A percentile compares a stretch with the other conserved stretches of the same genome.
These are phyloP conservation scores for Septoria linicola DNA, from an alignment of 2,329 filamentous ascomycete genomes.

Conservation along the genomic window DNA sequence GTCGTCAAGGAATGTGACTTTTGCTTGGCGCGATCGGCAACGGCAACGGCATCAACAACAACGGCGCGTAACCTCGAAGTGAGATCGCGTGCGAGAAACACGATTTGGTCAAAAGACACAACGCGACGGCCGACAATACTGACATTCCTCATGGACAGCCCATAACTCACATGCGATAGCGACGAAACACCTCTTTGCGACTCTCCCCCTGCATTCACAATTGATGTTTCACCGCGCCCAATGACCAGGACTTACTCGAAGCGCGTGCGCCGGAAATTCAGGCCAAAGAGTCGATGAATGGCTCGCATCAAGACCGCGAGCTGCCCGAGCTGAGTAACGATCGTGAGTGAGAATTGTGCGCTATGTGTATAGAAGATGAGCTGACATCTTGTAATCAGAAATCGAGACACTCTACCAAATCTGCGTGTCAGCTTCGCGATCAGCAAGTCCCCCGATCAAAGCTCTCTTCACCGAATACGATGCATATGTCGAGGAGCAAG, in stretches of 20 bases:
- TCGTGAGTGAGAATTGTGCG: conserved; percentile 33
- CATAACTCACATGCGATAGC: conserved; percentile 20
- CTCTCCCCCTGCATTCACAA: not conserved
- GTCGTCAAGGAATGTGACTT: conserved; percentile 11
- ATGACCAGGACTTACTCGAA: conserved; percentile 39
- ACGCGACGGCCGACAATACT: conserved; percentile 1
- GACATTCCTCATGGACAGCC: conserved; percentile 1
- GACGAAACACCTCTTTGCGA: not conserved
- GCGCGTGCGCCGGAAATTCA: conserved; percentile 37
- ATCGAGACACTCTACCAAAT: conserved; percentile 76
- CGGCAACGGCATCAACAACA: not conserved
- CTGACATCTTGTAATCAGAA: conserved; percentile 53
- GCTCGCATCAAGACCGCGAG: conserved; percentile 36
- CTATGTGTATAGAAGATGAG: too few relatives aligned
- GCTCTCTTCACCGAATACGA: conserved; percentile 83
- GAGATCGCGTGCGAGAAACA: too few relatives aligned
- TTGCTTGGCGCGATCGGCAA: not conserved
- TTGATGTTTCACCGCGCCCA: conserved; percentile 28
- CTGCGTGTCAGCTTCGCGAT: conserved; percentile 67
- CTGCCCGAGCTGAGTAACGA: conserved; percentile 44
- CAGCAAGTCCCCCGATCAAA: conserved; percentile 67
- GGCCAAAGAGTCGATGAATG: conserved; percentile 34
- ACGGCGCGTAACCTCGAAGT: too few relatives aligned
- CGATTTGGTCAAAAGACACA: conserved; percentile 3
- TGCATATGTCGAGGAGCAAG: conserved; percentile 67